Evolutionary conservation across 352 stramenopile genomes (phyloP).

Genomic region (Phytophthora boehmeriae): DNA sequence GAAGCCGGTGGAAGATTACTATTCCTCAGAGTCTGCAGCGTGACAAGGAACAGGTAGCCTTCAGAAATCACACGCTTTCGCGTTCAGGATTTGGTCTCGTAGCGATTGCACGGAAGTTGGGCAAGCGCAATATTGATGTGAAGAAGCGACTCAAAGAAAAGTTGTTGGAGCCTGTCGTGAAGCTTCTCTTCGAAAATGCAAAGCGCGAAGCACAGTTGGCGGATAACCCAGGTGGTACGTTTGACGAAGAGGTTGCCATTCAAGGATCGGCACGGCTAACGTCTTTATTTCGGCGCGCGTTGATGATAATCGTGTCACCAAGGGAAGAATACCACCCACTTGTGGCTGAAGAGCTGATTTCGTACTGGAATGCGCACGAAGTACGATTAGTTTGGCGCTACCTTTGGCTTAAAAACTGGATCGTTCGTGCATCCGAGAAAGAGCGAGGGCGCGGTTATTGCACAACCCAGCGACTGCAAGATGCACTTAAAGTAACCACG

Average conservation of each 20-base stretch:
- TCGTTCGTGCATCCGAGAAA: conserved; percentile 76
- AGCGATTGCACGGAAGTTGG: conserved; percentile 63
- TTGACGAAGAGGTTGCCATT: conserved; percentile 76
- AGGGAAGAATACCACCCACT: conserved; percentile 78
- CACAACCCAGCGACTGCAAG: conserved; percentile 65
- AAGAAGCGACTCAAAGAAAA: conserved; percentile 82
- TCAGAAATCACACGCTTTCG: conserved; percentile 66
- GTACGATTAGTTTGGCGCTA: conserved; percentile 86
- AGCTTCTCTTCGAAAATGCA: conserved; percentile 58
- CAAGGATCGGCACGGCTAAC: conserved; percentile 58
- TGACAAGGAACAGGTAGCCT: conserved; percentile 58
- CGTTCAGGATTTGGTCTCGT: conserved; percentile 67
- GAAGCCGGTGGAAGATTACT: conserved; percentile 61
- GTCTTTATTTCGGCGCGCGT: conserved; percentile 73
- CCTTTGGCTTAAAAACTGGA: conserved; percentile 87
- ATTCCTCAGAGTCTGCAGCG: conserved; percentile 68
- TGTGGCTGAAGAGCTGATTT: conserved; percentile 83
- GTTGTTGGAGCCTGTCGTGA: conserved; percentile 59
- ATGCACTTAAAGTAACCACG: conserved; percentile 73
- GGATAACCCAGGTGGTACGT: conserved; percentile 53
- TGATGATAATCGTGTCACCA: conserved; percentile 84
- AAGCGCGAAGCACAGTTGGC: conserved; percentile 54
- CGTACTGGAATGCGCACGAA: conserved; percentile 73
- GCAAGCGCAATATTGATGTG: conserved; percentile 77
- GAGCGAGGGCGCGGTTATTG: conserved; percentile 70